Percentiles rank a stretch among this genome's conserved stretches.
These are phyloP conservation scores for Colletotrichum sp. DNA, from an alignment of 2,329 filamentous ascomycete species.

Conservation along the genomic window DNA sequence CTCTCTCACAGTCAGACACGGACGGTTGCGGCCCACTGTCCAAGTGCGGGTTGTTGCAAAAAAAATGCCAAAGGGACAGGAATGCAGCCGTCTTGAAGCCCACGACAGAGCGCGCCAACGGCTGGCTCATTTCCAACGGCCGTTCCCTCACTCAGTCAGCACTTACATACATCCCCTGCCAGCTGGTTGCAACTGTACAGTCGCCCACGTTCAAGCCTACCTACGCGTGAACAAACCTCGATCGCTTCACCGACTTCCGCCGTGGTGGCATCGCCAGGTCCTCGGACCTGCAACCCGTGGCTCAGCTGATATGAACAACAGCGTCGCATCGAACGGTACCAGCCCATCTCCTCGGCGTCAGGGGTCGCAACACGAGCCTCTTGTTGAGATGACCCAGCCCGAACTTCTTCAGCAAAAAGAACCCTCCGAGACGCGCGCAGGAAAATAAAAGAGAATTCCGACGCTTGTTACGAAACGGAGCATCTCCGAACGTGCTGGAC, in stretches of 20 bases:
- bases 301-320: conserved; percentile 9
- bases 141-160: neutral
- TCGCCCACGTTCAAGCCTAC: neutral
- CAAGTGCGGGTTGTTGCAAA: neutral
- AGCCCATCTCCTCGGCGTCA: neutral
- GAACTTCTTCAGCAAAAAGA: conserved; percentile 3
- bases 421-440: neutral
- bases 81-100: conserved; percentile 2
- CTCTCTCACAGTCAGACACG: conserved; percentile 4
- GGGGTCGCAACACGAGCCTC: conserved; percentile 14
- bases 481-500: neutral
- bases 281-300: conserved; percentile 4
- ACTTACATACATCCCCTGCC: neutral
- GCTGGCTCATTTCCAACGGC: neutral
- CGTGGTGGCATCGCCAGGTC: neutral
- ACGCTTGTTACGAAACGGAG: conserved; percentile 13
- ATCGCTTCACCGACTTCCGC: neutral
- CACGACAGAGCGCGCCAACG: neutral
- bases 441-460: neutral
- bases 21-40: neutral
- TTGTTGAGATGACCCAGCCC: conserved; percentile 5
- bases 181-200: neutral
- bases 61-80: neutral
- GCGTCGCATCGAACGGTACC: neutral
- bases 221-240: neutral